These are phyloP conservation scores for Evernia prunastri DNA, from an alignment of 495 filamentous ascomycete genomes.

Conservation along the genomic window DNA sequence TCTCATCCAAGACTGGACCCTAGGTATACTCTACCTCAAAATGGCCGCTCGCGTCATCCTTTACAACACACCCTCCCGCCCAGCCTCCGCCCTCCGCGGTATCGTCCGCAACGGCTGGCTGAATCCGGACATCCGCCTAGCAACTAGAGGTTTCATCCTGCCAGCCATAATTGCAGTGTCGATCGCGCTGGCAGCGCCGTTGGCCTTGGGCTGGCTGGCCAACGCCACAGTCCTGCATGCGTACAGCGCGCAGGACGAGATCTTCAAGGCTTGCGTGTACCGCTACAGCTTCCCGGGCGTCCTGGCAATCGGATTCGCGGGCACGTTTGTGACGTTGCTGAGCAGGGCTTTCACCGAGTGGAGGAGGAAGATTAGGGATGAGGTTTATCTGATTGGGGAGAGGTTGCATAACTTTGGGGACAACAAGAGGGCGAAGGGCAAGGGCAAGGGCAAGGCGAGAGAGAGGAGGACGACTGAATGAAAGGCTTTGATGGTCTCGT, in stretches of 20 bases:
- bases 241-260: constrained; percentile 32
- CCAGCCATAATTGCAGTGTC: constrained; percentile 56
- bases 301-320: constrained; percentile 43
- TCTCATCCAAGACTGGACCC: constrained; percentile 86
- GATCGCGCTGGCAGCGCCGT: constrained; percentile 53
- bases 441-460: constrained; percentile 11
- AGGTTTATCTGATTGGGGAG: constrained; percentile 94
- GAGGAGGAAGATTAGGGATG: constrained; percentile 79
- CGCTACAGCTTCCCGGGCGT: constrained; percentile 65
- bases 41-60: constrained; percentile 68
- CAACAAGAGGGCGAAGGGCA: constrained; percentile 26
- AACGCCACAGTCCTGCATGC: constrained; percentile 39
- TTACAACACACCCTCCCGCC: constrained; percentile 55
- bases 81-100: constrained; percentile 64
- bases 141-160: constrained; percentile 76
- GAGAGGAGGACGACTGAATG: neutral
- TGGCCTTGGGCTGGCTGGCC: constrained; percentile 41
- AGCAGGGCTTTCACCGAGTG: constrained; percentile 59
- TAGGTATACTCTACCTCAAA: constrained; percentile 88
- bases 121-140: constrained; percentile 67
- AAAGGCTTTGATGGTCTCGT: neutral
- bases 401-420: constrained; percentile 88
- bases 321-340: constrained; percentile 38
- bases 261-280: constrained; percentile 53
- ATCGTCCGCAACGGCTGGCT: constrained; percentile 75